phyloP scores from a whole-genome alignment of 2,329 filamentous ascomycete genomes.

The Beauveria sp. region DNA sequence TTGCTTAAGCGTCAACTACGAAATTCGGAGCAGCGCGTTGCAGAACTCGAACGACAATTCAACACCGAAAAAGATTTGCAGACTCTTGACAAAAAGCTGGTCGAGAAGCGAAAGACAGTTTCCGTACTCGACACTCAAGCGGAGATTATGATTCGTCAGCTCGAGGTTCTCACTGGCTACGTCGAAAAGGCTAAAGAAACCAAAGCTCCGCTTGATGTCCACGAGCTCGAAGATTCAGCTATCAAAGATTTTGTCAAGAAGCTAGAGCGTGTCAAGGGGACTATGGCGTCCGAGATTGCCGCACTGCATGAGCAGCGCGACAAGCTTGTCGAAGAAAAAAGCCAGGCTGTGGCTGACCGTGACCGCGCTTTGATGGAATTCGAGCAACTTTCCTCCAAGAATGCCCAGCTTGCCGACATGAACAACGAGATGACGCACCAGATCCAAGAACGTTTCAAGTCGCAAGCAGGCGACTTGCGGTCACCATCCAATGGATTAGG shows the following conservation, averaged over 20 bases:
- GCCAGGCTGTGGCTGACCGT: constrained; percentile 72
- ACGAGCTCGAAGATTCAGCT: constrained; percentile 77
- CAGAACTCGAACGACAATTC: constrained; percentile 79
- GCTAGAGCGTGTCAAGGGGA: constrained; percentile 52
- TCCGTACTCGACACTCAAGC: constrained; percentile 89
- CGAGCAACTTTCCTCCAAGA: constrained; percentile 89
- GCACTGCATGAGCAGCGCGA: constrained; percentile 65
- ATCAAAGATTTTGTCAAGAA: constrained; percentile 86
- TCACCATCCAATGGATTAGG: constrained; percentile 45
- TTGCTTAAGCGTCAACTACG: constrained; percentile 69
- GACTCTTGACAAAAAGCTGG: constrained; percentile 76
- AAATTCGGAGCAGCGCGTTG: constrained; percentile 74
- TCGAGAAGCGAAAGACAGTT: constrained; percentile 93
- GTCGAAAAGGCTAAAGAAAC: constrained; percentile 79
- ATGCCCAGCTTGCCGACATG: constrained; percentile 86
- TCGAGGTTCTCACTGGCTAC: constrained; percentile 83
- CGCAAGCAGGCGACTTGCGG: constrained; percentile 49
- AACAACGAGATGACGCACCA: constrained; percentile 93
- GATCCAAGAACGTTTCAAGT: constrained; percentile 89
- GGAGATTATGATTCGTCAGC: constrained; percentile 88
- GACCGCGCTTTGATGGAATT: constrained; percentile 94
- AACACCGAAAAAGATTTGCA: constrained; percentile 57
- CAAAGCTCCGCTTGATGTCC: constrained; percentile 70
- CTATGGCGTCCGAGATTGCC: constrained; percentile 51
- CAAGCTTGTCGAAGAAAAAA: constrained; percentile 76